Conservation (phyloP, 306 rosid genomes). For the Cucumis melo region DNA sequence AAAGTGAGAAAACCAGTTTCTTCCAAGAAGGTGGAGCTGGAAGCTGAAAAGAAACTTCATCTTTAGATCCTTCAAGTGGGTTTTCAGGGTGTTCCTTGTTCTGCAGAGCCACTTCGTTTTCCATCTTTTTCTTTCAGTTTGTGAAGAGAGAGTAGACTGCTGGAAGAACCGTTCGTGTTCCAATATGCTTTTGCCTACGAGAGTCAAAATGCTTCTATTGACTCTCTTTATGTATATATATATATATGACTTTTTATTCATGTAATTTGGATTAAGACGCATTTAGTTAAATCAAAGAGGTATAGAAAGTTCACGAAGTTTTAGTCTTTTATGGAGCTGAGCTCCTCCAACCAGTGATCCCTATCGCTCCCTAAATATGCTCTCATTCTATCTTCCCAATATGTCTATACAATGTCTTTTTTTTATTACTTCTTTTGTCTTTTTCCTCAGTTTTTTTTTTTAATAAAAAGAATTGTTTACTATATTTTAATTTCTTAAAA, state of each 20-base stretch:
- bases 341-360: neutral
- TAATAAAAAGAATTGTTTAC: too few species aligned
- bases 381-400: neutral
- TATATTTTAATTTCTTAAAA: too few species aligned
- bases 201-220: neutral
- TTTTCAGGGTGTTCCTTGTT: neutral
- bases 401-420: too few species aligned
- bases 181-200: neutral
- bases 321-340: neutral
- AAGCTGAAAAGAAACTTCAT: constrained; percentile 56
- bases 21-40: constrained; percentile 84
- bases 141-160: neutral
- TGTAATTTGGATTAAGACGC: neutral
- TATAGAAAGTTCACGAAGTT: neutral
- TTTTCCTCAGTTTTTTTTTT: too few species aligned
- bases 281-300: neutral
- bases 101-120: neutral
- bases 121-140: neutral
- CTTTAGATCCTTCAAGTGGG: constrained; percentile 23
- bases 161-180: neutral
- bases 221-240: neutral
- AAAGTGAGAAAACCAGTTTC: constrained; percentile 51
- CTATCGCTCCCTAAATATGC: neutral
- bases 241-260: too few species aligned
- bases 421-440: too few species aligned